Evolutionary conservation across 2,329 filamentous ascomycete species (phyloP), one percentile per base, ranked within the genome.

Genomic region (Stagonosporopsis rhizophila): DNA sequence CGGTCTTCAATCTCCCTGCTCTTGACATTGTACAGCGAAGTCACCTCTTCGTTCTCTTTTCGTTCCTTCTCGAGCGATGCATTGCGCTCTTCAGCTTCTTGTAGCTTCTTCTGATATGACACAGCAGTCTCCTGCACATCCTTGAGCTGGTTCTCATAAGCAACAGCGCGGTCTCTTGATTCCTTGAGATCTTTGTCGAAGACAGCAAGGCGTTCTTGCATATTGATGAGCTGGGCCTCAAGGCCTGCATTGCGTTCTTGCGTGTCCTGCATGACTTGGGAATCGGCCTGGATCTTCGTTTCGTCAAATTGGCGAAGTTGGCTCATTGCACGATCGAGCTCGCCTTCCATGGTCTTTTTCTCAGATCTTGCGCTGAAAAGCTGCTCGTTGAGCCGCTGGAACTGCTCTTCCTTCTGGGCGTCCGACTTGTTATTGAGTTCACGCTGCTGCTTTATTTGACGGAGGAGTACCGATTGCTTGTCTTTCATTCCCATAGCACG

Each of bases 371-470:
- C 69, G 44, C 69, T 71, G 20, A 73, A 65, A 17, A 78, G 70
- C 63, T 77, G 76, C 14, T 79, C 75, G 39, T 79, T 79, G 39
- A 81, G 71, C 11, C 70, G 66, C 42, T 69, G 64, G 44, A 77
- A 71, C 45, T 81, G 77, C 23, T 65, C 72, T 47, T 77, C 75
- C 50, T 71, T 75, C 44, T 77, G 73, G 2, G 72, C 81, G 65
- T 96, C 92, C 1, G 91, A 92, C 70, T 93, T 93, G 79, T 84
- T 92, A 77, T 96, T 96, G 54, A 97, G 84, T 70, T 96, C 92
- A 56, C 93, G 89, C 77, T 98, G 94, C 73, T 98, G 93, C 78
- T 96, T 94, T 69, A 97, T 94, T 74, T 98, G 93, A 39, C 92
- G 87, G 69, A 94, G 89, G 8, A 98, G 83, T 20, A 96, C 93